Percentiles rank a stretch among this genome's conserved stretches.
phyloP scores from a whole-genome alignment of 148 eudicot species.

The Hydrangea macrophylla region DNA sequence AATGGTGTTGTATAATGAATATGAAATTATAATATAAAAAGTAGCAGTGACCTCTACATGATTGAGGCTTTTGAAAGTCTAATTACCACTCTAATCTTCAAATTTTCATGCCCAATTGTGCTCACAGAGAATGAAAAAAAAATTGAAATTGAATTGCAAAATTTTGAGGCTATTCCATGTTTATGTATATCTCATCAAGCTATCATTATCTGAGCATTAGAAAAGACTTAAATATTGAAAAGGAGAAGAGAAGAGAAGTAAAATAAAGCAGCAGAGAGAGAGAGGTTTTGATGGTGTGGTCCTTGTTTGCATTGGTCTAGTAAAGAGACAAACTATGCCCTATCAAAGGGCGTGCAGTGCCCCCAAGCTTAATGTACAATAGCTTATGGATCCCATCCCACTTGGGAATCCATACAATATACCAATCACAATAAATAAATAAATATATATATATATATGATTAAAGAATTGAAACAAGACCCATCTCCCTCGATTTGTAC shows the following conservation, averaged over 20 bases:
- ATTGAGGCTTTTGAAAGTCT: neutral
- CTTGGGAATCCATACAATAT: slow-evolving; percentile 23
- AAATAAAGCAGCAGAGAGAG: neutral
- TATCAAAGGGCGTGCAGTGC: slow-evolving; percentile 53
- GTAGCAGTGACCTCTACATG: neutral
- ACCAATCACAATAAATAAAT: neutral
- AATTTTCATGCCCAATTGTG: neutral
- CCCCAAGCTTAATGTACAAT: slow-evolving; percentile 46
- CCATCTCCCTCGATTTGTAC: neutral
- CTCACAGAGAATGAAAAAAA: neutral
- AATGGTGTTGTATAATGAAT: too few species aligned
- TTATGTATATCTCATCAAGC: too few species aligned
- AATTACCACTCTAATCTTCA: neutral
- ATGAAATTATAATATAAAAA: neutral
- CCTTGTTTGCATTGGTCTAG: slow-evolving; percentile 45
- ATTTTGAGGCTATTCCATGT: too few species aligned
- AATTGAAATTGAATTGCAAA: too few species aligned
- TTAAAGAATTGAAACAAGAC: neutral
- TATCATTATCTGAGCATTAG: too few species aligned
- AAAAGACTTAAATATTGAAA: too few species aligned
- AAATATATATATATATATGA: too few species aligned
- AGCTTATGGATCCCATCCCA: slow-evolving; percentile 30
- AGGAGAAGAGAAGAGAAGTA: neutral
- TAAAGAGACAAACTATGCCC: slow-evolving; percentile 39
- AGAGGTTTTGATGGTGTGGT: slow-evolving; percentile 33